A percentile compares a stretch with the other conserved stretches of the same genome.
Conservation (phyloP, 352 stramenopile genomes). For the Globisporangium splendens region DNA sequence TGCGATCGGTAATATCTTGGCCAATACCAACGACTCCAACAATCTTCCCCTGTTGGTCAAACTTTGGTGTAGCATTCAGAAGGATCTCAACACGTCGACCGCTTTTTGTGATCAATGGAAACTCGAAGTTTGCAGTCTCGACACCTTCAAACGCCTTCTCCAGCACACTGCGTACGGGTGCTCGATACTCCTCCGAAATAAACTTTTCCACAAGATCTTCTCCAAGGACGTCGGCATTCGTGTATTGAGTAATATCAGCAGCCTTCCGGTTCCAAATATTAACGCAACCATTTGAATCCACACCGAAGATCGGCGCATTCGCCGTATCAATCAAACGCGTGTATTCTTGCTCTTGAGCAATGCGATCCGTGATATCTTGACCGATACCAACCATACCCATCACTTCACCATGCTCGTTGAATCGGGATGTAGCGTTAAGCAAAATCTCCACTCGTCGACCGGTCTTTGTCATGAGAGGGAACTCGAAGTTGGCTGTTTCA, state of each 20-base stretch:
- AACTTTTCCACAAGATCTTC: constrained; percentile 61
- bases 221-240: constrained; percentile 62
- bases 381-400: constrained; percentile 21
- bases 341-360: constrained; percentile 71
- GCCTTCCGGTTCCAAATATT: constrained; percentile 76
- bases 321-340: constrained; percentile 72
- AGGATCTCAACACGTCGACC: constrained; percentile 66
- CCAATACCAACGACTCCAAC: constrained; percentile 70
- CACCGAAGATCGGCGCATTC: constrained; percentile 81
- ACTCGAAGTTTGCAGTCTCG: constrained; percentile 62
- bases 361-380: constrained; percentile 22
- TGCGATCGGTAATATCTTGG: constrained; percentile 53
- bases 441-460: too few relatives aligned
- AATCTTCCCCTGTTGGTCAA: constrained; percentile 55
- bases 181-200: constrained; percentile 42
- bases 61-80: constrained; percentile 63
- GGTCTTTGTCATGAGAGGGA: constrained; percentile 44
- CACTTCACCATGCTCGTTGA: background rate
- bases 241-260: constrained; percentile 63
- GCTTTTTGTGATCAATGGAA: constrained; percentile 70
- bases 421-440: too few relatives aligned
- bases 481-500: constrained; percentile 20
- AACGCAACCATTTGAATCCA: constrained; percentile 23
- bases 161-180: constrained; percentile 31
- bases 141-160: constrained; percentile 34